Base-by-base conservation (phyloP, 2,329 filamentous ascomycete species). In the Aspergillus ibericus region DNA sequence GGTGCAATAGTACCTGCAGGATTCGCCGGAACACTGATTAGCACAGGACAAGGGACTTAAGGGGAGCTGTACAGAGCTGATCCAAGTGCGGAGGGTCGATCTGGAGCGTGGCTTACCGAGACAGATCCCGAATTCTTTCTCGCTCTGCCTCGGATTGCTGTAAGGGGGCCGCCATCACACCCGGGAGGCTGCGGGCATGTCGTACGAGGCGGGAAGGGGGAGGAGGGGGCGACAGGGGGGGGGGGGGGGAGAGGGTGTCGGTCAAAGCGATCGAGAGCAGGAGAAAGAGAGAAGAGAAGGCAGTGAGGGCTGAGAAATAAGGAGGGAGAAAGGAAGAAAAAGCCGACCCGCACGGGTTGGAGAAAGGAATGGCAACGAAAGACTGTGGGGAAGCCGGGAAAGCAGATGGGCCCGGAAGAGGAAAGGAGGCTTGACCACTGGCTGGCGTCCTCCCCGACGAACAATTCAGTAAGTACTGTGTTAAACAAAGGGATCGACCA, bases 101-200 rank as follows among this genome's bases (percentile, higher is more conserved):
- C 16, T 8, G 46, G 22, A n/a, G 52, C 6, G 15, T n/a, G n/a
- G 40, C 55, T 22, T 22, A 62, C 60, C 57, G 53, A 8, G 63
- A 61, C 29, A 65, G 42, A 46, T 65, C 63, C 10, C 63, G 55
- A 32, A 65, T 65, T 20, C 63, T 55, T 35, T 63, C 56, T 34
- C 61, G 57, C 38, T 65, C 63, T 16, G 57, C 55, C 36, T 61
- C 63, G 13, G 58, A 50, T 35, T 56, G 58, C 22, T 52, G 55
- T 20, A 60, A 50, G 50, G 58, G 47, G 29, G 58, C 49, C 40
- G 58, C 55, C 58, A 60, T 60, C 34, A 13, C 32, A 25, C 25
- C 27, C 22, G 44, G 15, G 7, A 27, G 25, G 18, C 13, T 29
- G 20, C 50, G 27, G 27, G 36, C 50, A 53, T 42, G 42, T 53